phyloP scores from a whole-genome alignment of 208 protist species.

The Crithidia fasciculata region DNA sequence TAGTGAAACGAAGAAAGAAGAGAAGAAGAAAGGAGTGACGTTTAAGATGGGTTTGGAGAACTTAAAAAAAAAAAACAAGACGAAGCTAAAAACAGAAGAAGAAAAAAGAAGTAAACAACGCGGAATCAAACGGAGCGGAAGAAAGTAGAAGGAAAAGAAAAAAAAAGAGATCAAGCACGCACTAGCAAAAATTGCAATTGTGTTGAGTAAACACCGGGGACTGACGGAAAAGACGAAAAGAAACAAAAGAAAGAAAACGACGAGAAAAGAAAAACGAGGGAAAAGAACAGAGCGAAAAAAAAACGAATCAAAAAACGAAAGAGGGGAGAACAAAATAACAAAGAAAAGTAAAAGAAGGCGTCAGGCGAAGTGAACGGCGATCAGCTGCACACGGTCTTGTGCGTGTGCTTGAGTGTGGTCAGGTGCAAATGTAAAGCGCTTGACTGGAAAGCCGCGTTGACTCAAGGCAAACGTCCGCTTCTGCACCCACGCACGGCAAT shows the following conservation, averaged over 20 bases:
- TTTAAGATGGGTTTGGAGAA: constrained; percentile 14
- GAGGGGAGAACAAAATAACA: not conserved
- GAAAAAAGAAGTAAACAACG: not conserved
- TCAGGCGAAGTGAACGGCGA: not conserved
- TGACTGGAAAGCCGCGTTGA: too few relatives aligned
- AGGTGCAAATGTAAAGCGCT: not conserved
- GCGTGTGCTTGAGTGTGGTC: not conserved
- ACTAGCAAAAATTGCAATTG: constrained; percentile 15
- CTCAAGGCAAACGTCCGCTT: too few relatives aligned
- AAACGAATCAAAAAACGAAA: constrained; percentile 10
- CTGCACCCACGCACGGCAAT: not conserved
- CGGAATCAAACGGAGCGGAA: too few relatives aligned
- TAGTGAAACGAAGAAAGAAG: not conserved
- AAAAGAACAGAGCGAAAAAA: constrained; percentile 5
- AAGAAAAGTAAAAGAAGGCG: constrained; percentile 1
- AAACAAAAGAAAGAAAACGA: not conserved
- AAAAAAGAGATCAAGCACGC: constrained; percentile 4
- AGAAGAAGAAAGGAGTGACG: not conserved
- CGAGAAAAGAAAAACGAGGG: constrained; percentile 4
- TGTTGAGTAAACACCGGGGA: constrained; percentile 17
- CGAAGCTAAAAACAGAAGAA: not conserved
- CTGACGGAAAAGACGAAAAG: constrained; percentile 9
- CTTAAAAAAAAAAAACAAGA: not conserved
- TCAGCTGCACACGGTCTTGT: not conserved
- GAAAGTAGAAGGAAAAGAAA: not conserved